Evolutionary conservation across 2,329 filamentous ascomycete species (phyloP), one percentile per base, ranked within the genome.

Genomic region (Leptographium lundbergii): DNA sequence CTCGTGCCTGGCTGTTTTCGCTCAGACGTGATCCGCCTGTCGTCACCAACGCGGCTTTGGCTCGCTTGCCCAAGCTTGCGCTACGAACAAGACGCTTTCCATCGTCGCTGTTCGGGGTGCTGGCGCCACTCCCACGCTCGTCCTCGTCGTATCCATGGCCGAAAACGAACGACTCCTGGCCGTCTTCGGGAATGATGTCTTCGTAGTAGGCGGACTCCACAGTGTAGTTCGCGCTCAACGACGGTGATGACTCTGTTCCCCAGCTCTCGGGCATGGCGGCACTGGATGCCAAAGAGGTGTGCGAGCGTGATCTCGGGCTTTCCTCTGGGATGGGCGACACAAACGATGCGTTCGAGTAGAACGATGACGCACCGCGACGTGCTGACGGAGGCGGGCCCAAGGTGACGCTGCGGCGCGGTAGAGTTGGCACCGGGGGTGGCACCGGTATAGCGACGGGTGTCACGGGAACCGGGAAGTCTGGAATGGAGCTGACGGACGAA

Each of bases 311-410:
- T 27, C 78, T 75, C 0, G 81, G 77, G 62, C 78, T 81, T 67
- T 91, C 87, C 69, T 91, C 88, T 0, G 84, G 85, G 57, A 91
- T 91, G 0, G 88, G 87, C 0, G 87, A 87, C 29, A 91, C 86
- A 61, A 79, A 86, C 0, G 86, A 87, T 14, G 76, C 72, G 63
- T 78, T 81, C 3, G 85, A 87, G 65, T 87, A 85, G 61, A 84
- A 85, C 0, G 82, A 84, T 0, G 82, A 85, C 32, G 77, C 78
- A 1, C 82, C 82, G 64, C 82, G 74, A 65, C 83, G 76, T 4
- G 81, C 75, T 14, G 78, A 81, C 3, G 82, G 82, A 0, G 83
- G 83, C 22, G 82, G 82, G 3, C 82, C 82, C 14, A 85, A 68
- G 56, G 74, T 79, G 17, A 78, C 74, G 62, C 78, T 82, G 64